A percentile compares a stretch with the other conserved stretches of the same genome.
Evolutionary conservation across 768 basidiomycete species (phyloP).

Genomic region (Hortiboletus campestris): DNA sequence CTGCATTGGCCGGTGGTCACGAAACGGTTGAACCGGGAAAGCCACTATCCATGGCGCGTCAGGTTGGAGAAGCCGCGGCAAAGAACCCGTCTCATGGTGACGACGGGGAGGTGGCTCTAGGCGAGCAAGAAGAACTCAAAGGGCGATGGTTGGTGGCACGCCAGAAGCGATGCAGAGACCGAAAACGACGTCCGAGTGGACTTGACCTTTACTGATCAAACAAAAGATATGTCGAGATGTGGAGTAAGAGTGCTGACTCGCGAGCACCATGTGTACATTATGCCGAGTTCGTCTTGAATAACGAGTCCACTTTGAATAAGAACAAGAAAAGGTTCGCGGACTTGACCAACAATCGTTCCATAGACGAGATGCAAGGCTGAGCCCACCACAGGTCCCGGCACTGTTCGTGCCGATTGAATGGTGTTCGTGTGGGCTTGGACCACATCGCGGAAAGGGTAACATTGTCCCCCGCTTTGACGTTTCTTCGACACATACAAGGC

Average conservation of each 20-base stretch:
- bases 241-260: background rate
- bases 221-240: too few relatives aligned
- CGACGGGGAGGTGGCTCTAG: background rate
- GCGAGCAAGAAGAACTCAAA: conserved; percentile 8
- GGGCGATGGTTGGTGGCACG: conserved; percentile 8
- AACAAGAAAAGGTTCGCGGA: background rate
- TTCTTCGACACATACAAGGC: background rate
- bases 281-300: background rate
- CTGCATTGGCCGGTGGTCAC: background rate
- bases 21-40: background rate
- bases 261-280: background rate
- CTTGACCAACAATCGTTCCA: background rate
- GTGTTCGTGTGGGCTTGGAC: background rate
- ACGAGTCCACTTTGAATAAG: background rate
- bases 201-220: background rate
- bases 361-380: background rate
- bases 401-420: background rate
- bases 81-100: background rate
- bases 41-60: background rate
- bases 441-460: background rate
- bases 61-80: background rate
- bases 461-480: background rate
- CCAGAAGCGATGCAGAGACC: background rate
- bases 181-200: background rate
- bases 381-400: background rate